Base-by-base conservation (phyloP, 2,329 filamentous ascomycete genomes). In the Calonectria pseudoturangicola region DNA sequence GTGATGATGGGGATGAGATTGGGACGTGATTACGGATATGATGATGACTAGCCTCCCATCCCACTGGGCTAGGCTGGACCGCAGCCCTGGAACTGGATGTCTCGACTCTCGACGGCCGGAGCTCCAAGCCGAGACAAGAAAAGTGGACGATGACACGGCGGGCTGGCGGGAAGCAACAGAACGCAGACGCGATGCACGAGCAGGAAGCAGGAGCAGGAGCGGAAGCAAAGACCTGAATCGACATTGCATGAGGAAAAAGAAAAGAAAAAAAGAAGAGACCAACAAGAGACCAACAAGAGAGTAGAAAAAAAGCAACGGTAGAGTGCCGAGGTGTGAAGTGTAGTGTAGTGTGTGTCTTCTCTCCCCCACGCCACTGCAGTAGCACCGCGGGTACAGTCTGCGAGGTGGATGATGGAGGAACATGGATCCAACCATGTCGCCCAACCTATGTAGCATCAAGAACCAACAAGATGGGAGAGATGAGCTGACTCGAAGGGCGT, bases 1-100 rank as follows among this genome's bases (percentile, higher is more conserved):
- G 54, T 58, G 54, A 58, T 58, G 54, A 39, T 58, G 50, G 27
- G 21, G 47, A 50, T 50, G 47, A 50, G 47, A 33, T 36, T 21
- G 50, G 50, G 50, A 54, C 50, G 50, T 58, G 54, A 58, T 58
- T 58, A 58, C 54, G 54, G 54, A 58, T 21, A 39, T 36, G 54
- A 58, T 36, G 36, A 58, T 39, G n/a, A 39, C 54, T 39, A 58
- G 54, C 54, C 54, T 58, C 30, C 54, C 56, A 48, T 28, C 33
- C 36, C 28, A 27, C 43, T 47, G 36, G 39, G 39, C 41, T 58
- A 41, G 45, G 10, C 43, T 68, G 56, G 41, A 65, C n/a, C 21
- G 28, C 47, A 51, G 62, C 41, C 73, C 70, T 70, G 73, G 73
- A 66, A 72, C 41, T 50, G 48, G 45, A 47, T 33, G 30, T 56